Evolutionary conservation across 331 rosid species (phyloP).

Genomic region (Quercus lobata): DNA sequence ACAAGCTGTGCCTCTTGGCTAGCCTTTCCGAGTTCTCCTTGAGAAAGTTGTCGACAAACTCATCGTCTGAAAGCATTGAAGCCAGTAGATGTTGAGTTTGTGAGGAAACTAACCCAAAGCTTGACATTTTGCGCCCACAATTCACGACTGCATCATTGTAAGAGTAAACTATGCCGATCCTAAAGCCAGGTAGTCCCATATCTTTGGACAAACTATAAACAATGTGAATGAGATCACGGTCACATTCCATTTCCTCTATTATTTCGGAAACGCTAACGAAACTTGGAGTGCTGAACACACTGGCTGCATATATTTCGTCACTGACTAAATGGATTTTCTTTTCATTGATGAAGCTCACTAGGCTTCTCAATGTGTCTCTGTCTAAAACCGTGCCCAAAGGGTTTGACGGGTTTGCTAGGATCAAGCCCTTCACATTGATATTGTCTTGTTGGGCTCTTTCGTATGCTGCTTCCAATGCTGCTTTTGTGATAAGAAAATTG

Average conservation of each 20-base stretch:
- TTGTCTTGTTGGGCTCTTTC: conserved; percentile 41
- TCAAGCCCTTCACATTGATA: conserved; percentile 64
- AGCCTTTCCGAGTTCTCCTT: conserved; percentile 56
- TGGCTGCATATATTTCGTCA: conserved; percentile 89
- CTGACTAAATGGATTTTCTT: conserved; percentile 74
- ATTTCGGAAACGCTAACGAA: conserved; percentile 63
- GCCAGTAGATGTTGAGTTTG: conserved; percentile 76
- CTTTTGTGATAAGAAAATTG: conserved; percentile 58
- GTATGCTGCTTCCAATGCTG: conserved; percentile 66
- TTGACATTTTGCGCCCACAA: conserved; percentile 74
- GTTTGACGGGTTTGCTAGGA: conserved; percentile 87
- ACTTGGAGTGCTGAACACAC: conserved; percentile 45
- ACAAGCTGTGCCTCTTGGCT: conserved; percentile 28
- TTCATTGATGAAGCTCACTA: conserved; percentile 54
- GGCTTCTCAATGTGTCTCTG: conserved; percentile 46
- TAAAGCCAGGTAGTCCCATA: conserved; percentile 85
- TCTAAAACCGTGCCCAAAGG: conserved; percentile 73
- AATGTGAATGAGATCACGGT: conserved; percentile 60
- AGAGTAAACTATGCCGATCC: conserved; percentile 88
- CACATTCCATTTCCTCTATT: conserved; percentile 46
- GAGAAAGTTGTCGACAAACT: conserved; percentile 41
- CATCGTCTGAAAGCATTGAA: conserved; percentile 67
- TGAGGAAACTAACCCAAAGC: conserved; percentile 81
- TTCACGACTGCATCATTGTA: conserved; percentile 59
- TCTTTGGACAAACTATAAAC: conserved; percentile 82